Evolutionary conservation across 2,329 filamentous ascomycete genomes (phyloP).

Genomic region (Purpureocillium lavendulum): DNA sequence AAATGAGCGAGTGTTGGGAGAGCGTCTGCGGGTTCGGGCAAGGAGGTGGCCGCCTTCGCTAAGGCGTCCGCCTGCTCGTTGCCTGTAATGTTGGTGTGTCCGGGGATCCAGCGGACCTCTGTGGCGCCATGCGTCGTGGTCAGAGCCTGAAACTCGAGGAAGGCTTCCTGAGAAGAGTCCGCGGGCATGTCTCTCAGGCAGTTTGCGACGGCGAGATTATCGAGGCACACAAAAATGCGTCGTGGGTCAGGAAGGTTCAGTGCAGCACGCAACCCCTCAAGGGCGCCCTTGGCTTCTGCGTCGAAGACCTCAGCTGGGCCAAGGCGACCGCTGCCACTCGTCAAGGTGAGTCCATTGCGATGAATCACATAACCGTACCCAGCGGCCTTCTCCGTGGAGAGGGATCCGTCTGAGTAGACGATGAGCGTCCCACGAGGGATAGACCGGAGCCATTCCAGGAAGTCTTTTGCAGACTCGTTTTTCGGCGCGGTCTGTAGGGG

Average conservation of each 20-base stretch:
- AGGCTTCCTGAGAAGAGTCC: conserved; percentile 10
- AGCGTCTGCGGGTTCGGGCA: conserved; percentile 1
- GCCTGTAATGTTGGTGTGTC: conserved; percentile 5
- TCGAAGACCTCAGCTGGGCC: conserved; percentile 9
- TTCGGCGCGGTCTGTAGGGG: conserved; percentile 5
- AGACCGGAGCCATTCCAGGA: conserved; percentile 4
- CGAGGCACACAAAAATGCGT: conserved; percentile 9
- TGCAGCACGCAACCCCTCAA: conserved; percentile 7
- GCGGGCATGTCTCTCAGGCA: conserved; percentile 8
- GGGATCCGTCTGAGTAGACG: conserved; percentile 8
- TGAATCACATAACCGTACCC: conserved; percentile 9
- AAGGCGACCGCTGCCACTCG: conserved; percentile 1
- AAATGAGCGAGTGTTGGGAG: conserved; percentile 2
- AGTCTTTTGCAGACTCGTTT: conserved; percentile 7
- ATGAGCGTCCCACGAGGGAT: conserved; percentile 3
- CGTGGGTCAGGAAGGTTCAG: conserved; percentile 1
- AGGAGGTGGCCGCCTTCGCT: conserved; percentile 5
- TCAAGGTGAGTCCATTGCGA: background rate
- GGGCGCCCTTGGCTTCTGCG: conserved; percentile 7
- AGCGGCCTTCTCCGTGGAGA: conserved; percentile 2
- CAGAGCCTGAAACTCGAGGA: conserved; percentile 6
- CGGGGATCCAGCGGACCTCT: conserved; percentile 5
- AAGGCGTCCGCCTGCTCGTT: conserved; percentile 7
- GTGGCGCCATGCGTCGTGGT: conserved; percentile 2
- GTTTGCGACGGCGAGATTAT: conserved; percentile 7